Evolutionary conservation across 345 rosid species (phyloP), one percentile per base, ranked within the genome.

Genomic region (Gossypium rotundifolium): DNA sequence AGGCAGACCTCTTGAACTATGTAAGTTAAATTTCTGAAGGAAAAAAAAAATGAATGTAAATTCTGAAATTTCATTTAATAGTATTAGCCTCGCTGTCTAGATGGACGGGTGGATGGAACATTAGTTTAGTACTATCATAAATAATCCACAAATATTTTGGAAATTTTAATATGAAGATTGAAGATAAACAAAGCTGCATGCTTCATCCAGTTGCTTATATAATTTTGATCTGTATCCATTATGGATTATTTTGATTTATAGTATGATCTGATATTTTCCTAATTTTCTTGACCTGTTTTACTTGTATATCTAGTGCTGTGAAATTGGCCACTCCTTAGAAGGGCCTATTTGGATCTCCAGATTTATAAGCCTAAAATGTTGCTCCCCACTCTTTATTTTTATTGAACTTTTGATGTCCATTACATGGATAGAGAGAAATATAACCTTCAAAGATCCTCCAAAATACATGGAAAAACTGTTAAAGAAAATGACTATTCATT

Each of bases 1-100:
- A 80, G 78, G 81, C 81, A 3, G 98, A 92, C 81, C 89, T 94
- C 76, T 78, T 94, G 83, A 84, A 63, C 85, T 86, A 90, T 73
- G 98, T 94, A 85, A 89, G 98, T 86, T 76, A 1, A 23, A 18
- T 77, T 17, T 53, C 22, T 53, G n/a, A 14, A 51, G 59, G 49
- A 7, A 44, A 65, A 42, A 18, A 18, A 22, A n/a, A 12, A 2
- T 6, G 60, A 11, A 18, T 45, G n/a, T 46, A 45, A 65, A 67
- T 48, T n/a, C 71, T 67, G 57, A 23, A 67, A 67, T 48, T 53
- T 65, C 20, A 51, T 42, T 42, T 3, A 42, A 42, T 1, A 18
- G 48, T 18, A 3, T 20, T 44, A n/a, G 51, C 1, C n/a, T 33
- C 25, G 13, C 22, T 22, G 53, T 44, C 33, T 25, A 16, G 46